Conservation (phyloP, 2,329 filamentous ascomycete genomes). For the Massarina eburnea region DNA sequence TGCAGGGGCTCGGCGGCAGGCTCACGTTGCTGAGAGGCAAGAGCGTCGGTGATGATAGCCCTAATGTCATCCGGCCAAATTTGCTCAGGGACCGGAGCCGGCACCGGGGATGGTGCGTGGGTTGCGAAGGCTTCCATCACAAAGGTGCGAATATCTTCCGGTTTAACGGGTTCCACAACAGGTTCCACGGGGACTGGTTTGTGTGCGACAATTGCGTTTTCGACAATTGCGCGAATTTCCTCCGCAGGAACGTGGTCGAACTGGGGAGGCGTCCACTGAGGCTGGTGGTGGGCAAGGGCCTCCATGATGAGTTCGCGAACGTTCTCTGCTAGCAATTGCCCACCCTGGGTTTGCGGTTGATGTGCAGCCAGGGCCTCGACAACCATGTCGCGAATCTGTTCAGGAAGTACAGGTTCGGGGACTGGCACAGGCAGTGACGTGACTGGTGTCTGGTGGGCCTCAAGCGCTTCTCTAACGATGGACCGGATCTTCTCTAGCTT, state of each 20-base stretch:
- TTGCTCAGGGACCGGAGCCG: conserved; percentile 29
- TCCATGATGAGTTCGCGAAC: conserved; percentile 28
- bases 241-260: conserved; percentile 57
- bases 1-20: conserved; percentile 8
- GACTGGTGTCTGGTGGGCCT: conserved; percentile 45
- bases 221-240: conserved; percentile 63
- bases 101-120: conserved; percentile 27
- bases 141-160: conserved; percentile 32
- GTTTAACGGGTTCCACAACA: conserved; percentile 22
- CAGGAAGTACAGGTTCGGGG: conserved; percentile 50
- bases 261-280: conserved; percentile 23
- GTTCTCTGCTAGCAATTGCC: conserved; percentile 15
- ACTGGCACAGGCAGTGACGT: conserved; percentile 28
- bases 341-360: conserved; percentile 28
- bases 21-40: conserved; percentile 48
- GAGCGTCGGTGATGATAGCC: conserved; percentile 59
- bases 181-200: conserved; percentile 27
- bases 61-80: conserved; percentile 54
- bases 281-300: conserved; percentile 24
- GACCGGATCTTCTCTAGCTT: conserved; percentile 75
- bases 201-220: conserved; percentile 64
- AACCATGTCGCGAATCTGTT: conserved; percentile 67
- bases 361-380: conserved; percentile 64
- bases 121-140: conserved; percentile 33
- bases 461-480: conserved; percentile 64